Percentiles rank a stretch among this genome's conserved stretches.
Conservation (phyloP, 2,329 filamentous ascomycete genomes). For the Fusarium verrucosum region DNA sequence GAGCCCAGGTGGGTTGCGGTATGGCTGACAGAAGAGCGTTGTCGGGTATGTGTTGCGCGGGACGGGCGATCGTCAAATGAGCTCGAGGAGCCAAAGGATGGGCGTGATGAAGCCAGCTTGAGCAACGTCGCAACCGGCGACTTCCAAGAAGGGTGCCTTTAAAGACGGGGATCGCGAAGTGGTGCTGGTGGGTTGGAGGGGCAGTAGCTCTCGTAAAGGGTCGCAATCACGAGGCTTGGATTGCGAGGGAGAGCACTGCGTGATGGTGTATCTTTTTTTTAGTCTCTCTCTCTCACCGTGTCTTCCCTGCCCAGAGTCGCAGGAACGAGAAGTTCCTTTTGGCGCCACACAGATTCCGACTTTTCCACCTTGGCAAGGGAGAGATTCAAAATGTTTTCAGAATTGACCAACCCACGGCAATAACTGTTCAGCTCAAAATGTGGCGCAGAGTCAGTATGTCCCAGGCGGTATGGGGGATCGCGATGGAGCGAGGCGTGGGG, state of each 20-base stretch:
- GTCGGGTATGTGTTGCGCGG: constrained; percentile 61
- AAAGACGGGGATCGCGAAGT: constrained; percentile 13
- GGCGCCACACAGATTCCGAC: constrained; percentile 23
- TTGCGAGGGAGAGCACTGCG: constrained; percentile 4
- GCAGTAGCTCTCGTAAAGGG: constrained; percentile 7
- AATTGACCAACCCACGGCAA: constrained; percentile 11
- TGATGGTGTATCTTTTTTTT: constrained; percentile 4
- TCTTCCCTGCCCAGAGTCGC: constrained; percentile 12
- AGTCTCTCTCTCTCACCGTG: neutral
- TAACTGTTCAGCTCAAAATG: constrained; percentile 15
- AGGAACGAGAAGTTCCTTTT: constrained; percentile 16
- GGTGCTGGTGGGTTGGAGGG: constrained; percentile 1
- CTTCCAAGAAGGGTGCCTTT: constrained; percentile 25
- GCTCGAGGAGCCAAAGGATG: constrained; percentile 62
- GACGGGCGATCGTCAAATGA: constrained; percentile 61
- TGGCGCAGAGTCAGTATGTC: constrained; percentile 29
- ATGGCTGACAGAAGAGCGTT: constrained; percentile 58
- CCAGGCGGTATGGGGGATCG: constrained; percentile 22
- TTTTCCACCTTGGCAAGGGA: constrained; percentile 39
- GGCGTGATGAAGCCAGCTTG: constrained; percentile 63
- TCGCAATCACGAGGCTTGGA: constrained; percentile 25
- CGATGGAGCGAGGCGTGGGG: constrained; percentile 1
- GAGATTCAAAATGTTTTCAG: constrained; percentile 10
- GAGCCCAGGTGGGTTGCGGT: constrained; percentile 44
- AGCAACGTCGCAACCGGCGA: constrained; percentile 40